Base-by-base conservation (phyloP, 73 alveolate genomes). In the Blepharisma stoltei region DNA sequence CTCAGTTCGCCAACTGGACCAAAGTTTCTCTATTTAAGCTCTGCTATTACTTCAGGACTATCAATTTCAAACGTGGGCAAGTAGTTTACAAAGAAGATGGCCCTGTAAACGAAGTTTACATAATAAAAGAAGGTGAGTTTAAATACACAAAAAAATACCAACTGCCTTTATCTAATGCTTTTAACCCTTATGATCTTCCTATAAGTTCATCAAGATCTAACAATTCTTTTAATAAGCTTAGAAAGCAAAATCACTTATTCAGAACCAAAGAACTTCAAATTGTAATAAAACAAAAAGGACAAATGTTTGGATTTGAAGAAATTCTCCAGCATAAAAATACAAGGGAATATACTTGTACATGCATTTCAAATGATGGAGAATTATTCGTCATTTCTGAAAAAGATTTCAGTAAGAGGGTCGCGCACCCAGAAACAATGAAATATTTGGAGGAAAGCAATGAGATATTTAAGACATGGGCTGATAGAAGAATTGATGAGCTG, bases 121-220 rank as follows among this genome's bases (percentile, higher is more conserved):
- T 60, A n/a, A 60, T 60, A n/a, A 60, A 60, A 60, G 73, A 60
- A 60, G 73, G 73, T 2, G 73, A 60, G 23, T 60, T 60, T 25
- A 60, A 14, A 9, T 60, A 14, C 5, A 60, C 73, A 14, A n/a
- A 60, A 20, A 52, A 52, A 14, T 9, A 1, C 37, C 11, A 14
- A 20, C 37, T 52, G 0, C 23, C 23, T 32, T 32, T 32, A 32
- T 32, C 41, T 32, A 32, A 0, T 32, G 41, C 41, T 32, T 32
- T 32, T 32, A 32, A 32, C 41, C 41, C 41, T 32, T 32, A 32
- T 32, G 41, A 32, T 32, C 41, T 32, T 32, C 41, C 41, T 32
- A 32, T 32, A 32, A 32, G 3, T 3, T 32, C 41, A 0, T 32
- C 41, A 32, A 32, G 41, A 32, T 32, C 41, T 32, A 32, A 32